Evolutionary conservation across 208 protist species (phyloP).

Genomic region (Leishmania lainsoni): DNA sequence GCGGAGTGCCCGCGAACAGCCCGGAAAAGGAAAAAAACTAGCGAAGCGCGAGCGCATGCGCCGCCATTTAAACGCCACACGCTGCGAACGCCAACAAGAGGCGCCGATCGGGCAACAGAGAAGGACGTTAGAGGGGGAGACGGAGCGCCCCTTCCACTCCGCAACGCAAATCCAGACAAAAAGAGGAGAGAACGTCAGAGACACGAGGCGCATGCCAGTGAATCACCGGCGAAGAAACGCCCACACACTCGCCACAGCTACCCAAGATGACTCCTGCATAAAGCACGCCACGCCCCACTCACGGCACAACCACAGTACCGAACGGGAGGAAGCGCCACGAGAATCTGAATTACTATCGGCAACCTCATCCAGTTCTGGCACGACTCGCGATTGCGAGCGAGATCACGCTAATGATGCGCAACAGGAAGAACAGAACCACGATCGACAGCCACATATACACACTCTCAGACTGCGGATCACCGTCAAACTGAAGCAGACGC

Average conservation of each 20-base stretch:
- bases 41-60: not conserved
- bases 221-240: not conserved
- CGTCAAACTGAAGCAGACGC: slow-evolving; percentile 53
- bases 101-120: not conserved
- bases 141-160: no score
- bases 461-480: slow-evolving; percentile 43
- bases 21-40: not conserved
- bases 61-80: no score
- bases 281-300: not conserved
- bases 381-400: no score
- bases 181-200: not conserved
- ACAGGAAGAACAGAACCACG: slow-evolving; percentile 51
- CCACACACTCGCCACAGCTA: not conserved
- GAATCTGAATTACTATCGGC: no score
- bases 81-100: no score
- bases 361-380: no score
- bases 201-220: not conserved
- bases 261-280: not conserved
- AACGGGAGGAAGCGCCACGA: no score
- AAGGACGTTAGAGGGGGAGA: not conserved
- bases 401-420: no score
- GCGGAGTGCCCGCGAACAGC: not conserved
- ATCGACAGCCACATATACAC: slow-evolving; percentile 73
- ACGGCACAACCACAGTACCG: not conserved
- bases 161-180: not conserved